Conservation (phyloP, 176 grass and related monocot genomes). For the Raddia guianensis region DNA sequence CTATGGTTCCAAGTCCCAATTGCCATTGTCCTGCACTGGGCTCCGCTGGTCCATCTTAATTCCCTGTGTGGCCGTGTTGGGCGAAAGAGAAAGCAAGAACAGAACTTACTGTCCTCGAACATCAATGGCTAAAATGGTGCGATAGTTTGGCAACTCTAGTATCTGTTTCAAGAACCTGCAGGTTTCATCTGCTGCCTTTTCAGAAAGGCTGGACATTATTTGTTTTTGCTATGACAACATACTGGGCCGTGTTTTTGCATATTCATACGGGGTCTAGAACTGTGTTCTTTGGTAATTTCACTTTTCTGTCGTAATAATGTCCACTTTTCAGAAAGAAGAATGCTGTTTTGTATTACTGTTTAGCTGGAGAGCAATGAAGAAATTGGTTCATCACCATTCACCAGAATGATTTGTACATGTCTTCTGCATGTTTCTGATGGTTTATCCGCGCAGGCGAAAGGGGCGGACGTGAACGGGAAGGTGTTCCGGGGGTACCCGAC, state of each 20-base stretch:
- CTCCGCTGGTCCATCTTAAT: background rate
- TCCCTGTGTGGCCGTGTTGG: background rate
- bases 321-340: too few relatives aligned
- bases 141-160: background rate
- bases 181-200: background rate
- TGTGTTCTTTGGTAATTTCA: background rate
- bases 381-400: background rate
- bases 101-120: background rate
- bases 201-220: background rate
- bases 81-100: conserved; percentile 8
- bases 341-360: background rate
- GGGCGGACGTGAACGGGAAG: conserved; percentile 90
- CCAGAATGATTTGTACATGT: background rate
- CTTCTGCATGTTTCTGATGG: background rate
- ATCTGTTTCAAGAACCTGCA: background rate
- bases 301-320: background rate
- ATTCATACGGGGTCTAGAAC: background rate
- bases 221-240: background rate
- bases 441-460: conserved; percentile 57
- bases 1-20: conserved; percentile 12
- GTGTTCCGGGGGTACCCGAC: conserved; percentile 76
- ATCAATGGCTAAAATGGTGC: background rate
- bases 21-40: conserved; percentile 23
- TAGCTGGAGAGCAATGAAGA: background rate
- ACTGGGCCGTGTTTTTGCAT: background rate